A percentile compares a stretch with the other conserved stretches of the same genome.
Conservation (phyloP, 2,329 filamentous ascomycete species). For the Simplicillium sp. region DNA sequence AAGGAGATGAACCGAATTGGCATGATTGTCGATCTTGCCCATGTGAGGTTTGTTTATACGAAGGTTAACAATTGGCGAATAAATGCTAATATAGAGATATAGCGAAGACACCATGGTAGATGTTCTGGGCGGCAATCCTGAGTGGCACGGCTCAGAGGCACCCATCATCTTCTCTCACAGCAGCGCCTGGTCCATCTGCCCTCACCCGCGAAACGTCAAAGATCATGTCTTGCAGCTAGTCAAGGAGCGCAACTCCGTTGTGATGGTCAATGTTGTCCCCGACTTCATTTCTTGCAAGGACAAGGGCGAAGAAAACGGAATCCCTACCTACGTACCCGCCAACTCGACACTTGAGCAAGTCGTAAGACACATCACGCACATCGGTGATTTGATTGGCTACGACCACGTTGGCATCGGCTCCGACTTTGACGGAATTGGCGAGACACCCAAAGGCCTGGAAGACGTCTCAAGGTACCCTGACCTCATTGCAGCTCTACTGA, state of each 20-base stretch:
- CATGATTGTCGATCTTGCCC: slow-evolving; percentile 86
- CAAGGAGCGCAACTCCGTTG: slow-evolving; percentile 60
- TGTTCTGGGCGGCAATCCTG: slow-evolving; percentile 55
- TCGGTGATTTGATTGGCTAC: slow-evolving; percentile 75
- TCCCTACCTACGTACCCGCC: slow-evolving; percentile 57
- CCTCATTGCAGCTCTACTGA: slow-evolving; percentile 65
- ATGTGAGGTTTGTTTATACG: slow-evolving; percentile 36
- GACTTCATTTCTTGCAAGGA: slow-evolving; percentile 72
- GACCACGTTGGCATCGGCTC: slow-evolving; percentile 82
- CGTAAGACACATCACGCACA: slow-evolving; percentile 70
- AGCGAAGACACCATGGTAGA: slow-evolving; percentile 76
- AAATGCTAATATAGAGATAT: not conserved
- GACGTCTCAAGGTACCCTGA: slow-evolving; percentile 79
- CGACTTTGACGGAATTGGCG: slow-evolving; percentile 74
- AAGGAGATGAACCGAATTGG: slow-evolving; percentile 90
- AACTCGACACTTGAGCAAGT: slow-evolving; percentile 71
- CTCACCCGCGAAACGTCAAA: slow-evolving; percentile 83
- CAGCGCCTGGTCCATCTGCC: slow-evolving; percentile 70
- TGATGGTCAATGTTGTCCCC: slow-evolving; percentile 87
- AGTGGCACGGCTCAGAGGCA: slow-evolving; percentile 64
- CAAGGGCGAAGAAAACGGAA: slow-evolving; percentile 45
- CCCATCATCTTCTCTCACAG: slow-evolving; percentile 88
- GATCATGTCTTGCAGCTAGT: slow-evolving; percentile 75
- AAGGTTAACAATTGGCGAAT: too few species aligned
- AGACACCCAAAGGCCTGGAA: slow-evolving; percentile 63